Evolutionary conservation across 176 grass and related monocot genomes (phyloP).

Genomic region (Oryza australiensis): DNA sequence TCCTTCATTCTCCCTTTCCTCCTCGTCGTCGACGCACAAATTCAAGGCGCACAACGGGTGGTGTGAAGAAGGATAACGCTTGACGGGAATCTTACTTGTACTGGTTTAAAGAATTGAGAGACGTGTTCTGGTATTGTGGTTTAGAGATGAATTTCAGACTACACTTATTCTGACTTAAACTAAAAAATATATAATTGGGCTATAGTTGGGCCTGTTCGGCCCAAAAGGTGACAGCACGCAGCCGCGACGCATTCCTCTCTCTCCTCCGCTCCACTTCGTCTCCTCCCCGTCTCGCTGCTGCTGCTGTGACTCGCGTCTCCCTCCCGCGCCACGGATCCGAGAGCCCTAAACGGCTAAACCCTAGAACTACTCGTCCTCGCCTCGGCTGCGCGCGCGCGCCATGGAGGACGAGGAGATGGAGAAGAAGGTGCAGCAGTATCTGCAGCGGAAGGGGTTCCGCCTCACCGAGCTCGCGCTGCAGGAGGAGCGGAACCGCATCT

Average conservation of each 20-base stretch:
- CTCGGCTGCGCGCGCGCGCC: not conserved
- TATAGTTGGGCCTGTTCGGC: too few relatives aligned
- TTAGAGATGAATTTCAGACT: too few relatives aligned
- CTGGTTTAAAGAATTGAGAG: too few relatives aligned
- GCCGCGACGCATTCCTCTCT: too few relatives aligned
- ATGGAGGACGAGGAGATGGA: slow-evolving; percentile 98
- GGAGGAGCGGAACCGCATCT: slow-evolving; percentile 85
- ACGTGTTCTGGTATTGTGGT: too few relatives aligned
- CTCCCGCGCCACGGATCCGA: not conserved
- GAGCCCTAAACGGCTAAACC: slow-evolving; percentile 16
- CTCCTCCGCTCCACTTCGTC: not conserved
- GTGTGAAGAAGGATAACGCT: too few relatives aligned
- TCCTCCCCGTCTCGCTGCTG: not conserved
- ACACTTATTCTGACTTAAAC: too few relatives aligned
- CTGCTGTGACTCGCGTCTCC: not conserved
- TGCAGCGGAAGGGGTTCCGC: slow-evolving; percentile 88
- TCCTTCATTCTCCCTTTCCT: too few relatives aligned
- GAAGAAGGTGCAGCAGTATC: slow-evolving; percentile 88
- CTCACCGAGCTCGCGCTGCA: slow-evolving; percentile 81
- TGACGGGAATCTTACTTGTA: too few relatives aligned
- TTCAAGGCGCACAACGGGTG: too few relatives aligned
- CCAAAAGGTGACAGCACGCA: not conserved
- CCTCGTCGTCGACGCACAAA: too few relatives aligned
- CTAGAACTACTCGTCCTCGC: not conserved
- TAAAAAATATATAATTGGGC: too few relatives aligned